Conservation (phyloP, 257 asterid genomes). For the Solanum medicagineum region DNA sequence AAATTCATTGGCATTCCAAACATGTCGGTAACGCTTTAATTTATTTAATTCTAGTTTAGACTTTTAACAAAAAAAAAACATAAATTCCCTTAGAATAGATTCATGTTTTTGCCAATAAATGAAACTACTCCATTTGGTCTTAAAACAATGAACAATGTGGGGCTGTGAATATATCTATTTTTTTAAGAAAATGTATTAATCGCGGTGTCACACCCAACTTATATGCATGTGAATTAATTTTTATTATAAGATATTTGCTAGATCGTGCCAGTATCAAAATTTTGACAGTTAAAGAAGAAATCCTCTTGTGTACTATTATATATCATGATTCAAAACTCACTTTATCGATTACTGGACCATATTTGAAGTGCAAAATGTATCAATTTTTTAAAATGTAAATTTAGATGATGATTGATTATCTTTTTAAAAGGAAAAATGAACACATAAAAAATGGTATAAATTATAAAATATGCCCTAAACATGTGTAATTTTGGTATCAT, state of each 20-base stretch:
- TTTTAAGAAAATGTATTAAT: not conserved
- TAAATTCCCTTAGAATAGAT: not conserved
- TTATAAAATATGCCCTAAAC: too few species aligned
- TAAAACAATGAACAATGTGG: not conserved
- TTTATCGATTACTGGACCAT: not conserved
- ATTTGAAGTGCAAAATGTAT: not conserved
- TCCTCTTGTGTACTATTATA: not conserved
- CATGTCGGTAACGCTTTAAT: not conserved
- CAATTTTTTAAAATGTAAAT: not conserved
- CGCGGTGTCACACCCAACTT: not conserved
- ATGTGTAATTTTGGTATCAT: too few species aligned
- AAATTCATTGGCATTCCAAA: not conserved
- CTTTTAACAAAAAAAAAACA: not conserved
- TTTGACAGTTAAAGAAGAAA: rapidly evolving
- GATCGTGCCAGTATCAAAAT: not conserved
- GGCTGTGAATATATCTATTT: not conserved
- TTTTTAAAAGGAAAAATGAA: not conserved
- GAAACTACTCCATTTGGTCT: not conserved
- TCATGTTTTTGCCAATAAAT: not conserved
- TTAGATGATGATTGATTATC: not conserved
- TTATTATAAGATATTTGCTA: not conserved
- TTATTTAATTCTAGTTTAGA: not conserved
- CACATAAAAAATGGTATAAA: too few species aligned
- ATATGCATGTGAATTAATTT: too few species aligned
- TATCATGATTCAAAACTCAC: not conserved